Conservation (phyloP, 2,329 filamentous ascomycete genomes). For the Colletotrichum coccodes region DNA sequence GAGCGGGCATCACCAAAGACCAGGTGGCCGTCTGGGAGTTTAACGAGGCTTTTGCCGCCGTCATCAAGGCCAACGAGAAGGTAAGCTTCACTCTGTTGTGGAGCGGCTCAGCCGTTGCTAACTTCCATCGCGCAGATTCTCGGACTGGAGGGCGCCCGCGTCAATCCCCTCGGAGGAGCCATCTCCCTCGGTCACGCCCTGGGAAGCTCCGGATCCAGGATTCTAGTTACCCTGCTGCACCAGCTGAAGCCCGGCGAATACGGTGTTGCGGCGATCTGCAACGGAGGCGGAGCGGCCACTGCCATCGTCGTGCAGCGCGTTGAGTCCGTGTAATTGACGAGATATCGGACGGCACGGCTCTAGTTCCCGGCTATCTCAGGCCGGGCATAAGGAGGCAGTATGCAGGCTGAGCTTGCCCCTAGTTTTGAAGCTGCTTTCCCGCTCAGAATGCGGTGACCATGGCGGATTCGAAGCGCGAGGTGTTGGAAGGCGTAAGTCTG, state of each 20-base stretch:
- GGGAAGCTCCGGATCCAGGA: conserved; percentile 92
- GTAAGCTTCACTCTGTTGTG: conserved; percentile 47
- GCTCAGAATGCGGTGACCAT: conserved; percentile 3
- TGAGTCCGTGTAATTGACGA: conserved; percentile 60
- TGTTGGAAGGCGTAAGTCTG: conserved; percentile 1
- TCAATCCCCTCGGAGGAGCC: conserved; percentile 90
- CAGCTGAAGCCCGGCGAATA: conserved; percentile 94
- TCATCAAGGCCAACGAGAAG: conserved; percentile 95
- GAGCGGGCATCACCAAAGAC: conserved; percentile 89
- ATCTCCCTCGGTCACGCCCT: conserved; percentile 93
- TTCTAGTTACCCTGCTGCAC: conserved; percentile 89
- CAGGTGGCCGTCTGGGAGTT: conserved; percentile 98
- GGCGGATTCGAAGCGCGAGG: not conserved
- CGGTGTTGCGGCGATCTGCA: conserved; percentile 95
- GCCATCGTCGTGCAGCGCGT: conserved; percentile 91
- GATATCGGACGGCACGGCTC: not conserved
- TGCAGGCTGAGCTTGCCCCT: conserved; percentile 16
- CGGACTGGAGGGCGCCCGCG: conserved; percentile 79
- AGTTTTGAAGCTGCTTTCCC: not conserved
- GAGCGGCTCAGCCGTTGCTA: conserved; percentile 12
- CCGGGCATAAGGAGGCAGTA: conserved; percentile 4
- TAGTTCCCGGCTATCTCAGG: not conserved
- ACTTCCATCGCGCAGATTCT: conserved; percentile 68
- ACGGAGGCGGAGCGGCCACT: conserved; percentile 92
- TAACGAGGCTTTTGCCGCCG: conserved; percentile 96